phyloP scores from a whole-genome alignment of 192 early-diverging fungal genomes.

The Coemansia sp. region DNA sequence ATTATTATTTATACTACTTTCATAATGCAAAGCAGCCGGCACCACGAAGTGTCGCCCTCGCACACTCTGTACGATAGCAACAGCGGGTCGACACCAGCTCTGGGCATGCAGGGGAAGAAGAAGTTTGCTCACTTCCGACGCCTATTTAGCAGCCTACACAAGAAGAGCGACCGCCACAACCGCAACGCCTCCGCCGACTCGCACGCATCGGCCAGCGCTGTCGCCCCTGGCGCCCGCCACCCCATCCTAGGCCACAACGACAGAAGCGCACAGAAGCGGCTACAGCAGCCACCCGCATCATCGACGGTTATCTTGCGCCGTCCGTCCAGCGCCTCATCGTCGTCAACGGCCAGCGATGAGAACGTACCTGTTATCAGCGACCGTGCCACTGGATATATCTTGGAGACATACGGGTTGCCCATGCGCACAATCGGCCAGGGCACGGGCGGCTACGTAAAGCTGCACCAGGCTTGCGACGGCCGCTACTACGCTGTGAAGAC shows the following conservation, averaged over 20 bases:
- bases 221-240: conserved; percentile 4
- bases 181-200: conserved; percentile 20
- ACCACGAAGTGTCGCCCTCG: conserved; percentile 47
- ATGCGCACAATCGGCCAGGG: conserved; percentile 53
- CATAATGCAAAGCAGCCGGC: conserved; percentile 32
- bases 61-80: conserved; percentile 39
- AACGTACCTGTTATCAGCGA: conserved; percentile 52
- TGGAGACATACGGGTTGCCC: conserved; percentile 47
- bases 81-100: conserved; percentile 9
- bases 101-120: conserved; percentile 44
- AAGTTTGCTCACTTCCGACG: conserved; percentile 56
- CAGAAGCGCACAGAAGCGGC: conserved; percentile 27
- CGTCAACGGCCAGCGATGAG: conserved; percentile 47
- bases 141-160: conserved; percentile 49
- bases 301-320: conserved; percentile 50
- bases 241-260: conserved; percentile 20
- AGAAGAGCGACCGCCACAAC: conserved; percentile 31
- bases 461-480: conserved; percentile 53
- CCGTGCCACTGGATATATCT: conserved; percentile 48
- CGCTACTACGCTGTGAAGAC: conserved; percentile 53
- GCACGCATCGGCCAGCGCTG: conserved; percentile 6
- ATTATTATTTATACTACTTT: neutral
- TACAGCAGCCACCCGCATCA: conserved; percentile 39
- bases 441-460: conserved; percentile 53
- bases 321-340: conserved; percentile 45